Evolutionary conservation across 2,329 filamentous ascomycete genomes (phyloP).

Genomic region (Beauveria sp.): DNA sequence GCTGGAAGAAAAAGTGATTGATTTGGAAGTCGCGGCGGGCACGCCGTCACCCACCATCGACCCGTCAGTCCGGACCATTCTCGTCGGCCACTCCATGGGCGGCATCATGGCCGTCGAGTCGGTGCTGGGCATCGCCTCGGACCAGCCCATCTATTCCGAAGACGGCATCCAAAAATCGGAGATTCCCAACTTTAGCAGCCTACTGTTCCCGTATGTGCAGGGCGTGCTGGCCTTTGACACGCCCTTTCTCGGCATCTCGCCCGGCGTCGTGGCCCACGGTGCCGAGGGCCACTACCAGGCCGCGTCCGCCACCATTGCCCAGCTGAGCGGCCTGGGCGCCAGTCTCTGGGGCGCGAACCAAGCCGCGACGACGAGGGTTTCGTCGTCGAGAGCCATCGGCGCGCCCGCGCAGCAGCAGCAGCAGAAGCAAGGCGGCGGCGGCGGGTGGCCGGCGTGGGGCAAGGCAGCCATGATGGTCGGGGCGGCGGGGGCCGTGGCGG

Average conservation of each 20-base stretch:
- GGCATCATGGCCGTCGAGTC: constrained; percentile 93
- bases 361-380: constrained; percentile 16
- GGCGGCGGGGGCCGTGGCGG: constrained; percentile 73
- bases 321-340: constrained; percentile 58
- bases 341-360: constrained; percentile 54
- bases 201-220: constrained; percentile 92
- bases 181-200: constrained; percentile 40
- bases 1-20: constrained; percentile 88
- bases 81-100: constrained; percentile 85
- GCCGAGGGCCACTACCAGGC: constrained; percentile 82
- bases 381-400: constrained; percentile 13
- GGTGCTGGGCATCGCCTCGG: constrained; percentile 60
- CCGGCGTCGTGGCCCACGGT: constrained; percentile 75
- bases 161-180: constrained; percentile 32
- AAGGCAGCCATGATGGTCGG: constrained; percentile 81
- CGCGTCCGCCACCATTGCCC: constrained; percentile 60
- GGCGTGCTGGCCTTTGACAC: constrained; percentile 92
- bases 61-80: constrained; percentile 71
- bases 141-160: constrained; percentile 44
- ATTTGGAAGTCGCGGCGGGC: constrained; percentile 76
- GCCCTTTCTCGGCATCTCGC: constrained; percentile 76
- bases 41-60: constrained; percentile 81
- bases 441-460: constrained; percentile 71
- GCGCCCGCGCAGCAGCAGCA: constrained; percentile 10
- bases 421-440: constrained; percentile 13